Base-by-base conservation (phyloP, 306 rosid species). In the Mucuna pruriens region DNA sequence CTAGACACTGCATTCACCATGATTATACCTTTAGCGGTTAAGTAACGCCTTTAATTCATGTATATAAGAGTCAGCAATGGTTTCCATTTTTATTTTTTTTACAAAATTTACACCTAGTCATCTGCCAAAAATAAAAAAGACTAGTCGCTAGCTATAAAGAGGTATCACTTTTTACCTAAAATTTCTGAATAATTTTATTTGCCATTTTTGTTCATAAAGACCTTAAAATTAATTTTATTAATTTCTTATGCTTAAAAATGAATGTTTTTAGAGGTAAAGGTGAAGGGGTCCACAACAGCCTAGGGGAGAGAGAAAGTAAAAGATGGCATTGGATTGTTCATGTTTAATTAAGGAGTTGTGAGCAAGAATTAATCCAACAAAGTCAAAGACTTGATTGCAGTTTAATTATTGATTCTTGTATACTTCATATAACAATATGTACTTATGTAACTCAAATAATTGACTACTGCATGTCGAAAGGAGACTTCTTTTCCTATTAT, bases 221-320 rank as follows among this genome's bases (percentile, higher is more conserved):
- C 1, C 31, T 29, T 29, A 29, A 29, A 29, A 6, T 42, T 22
- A 31, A 9, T n/a, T 49, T 51, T 4, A 17, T 72, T 51, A 0
- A 4, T 9, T 64, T 64, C 1, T 36, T 64, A 36, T 34, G 12
- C 7, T 34, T 64, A 34, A 34, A 34, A n/a, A 34, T 7, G 45
- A 29, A 3, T 20, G 16, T 13, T 71, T 29, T 71, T 31, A 4
- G 44, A 31, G 45, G 75, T 44, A 69, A 69, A 5, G 8, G 19
- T 25, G 22, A 16, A 15, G 44, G 61, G 76, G 76, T 75, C 79
- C 42, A 57, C 10, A 74, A 6, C 8, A 55, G 22, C 78, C 45
- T 55, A 5, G 17, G 42, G 23, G 31, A 9, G 70, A 25, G 70
- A 58, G 39, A 75, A 45, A 57, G 69, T 39, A 23, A 75, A 74